Evolutionary conservation across 2,329 filamentous ascomycete species (phyloP).

Genomic region (Penicillium aurantiogriseum): DNA sequence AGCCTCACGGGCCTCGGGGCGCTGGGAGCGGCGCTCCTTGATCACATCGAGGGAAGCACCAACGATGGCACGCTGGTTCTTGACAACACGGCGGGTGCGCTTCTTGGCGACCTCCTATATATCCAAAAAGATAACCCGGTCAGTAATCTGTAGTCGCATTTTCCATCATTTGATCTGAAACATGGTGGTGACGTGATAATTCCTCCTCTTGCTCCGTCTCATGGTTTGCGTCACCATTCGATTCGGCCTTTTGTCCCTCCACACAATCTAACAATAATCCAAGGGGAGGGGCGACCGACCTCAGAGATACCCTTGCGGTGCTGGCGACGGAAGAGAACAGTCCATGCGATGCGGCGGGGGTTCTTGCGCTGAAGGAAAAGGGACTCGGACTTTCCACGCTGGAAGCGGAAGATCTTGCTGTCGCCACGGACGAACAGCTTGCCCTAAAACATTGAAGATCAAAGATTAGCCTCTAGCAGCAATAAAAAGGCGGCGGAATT

Average conservation of each 20-base stretch:
- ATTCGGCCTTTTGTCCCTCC: conserved; percentile 9
- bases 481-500: neutral
- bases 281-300: conserved; percentile 62
- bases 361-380: conserved; percentile 99
- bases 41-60: conserved; percentile 99
- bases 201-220: conserved; percentile 18
- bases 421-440: conserved; percentile 99
- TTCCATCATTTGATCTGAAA: neutral
- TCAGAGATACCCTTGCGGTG: conserved; percentile 99
- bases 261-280: conserved; percentile 20
- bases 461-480: conserved; percentile 29
- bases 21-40: conserved; percentile 95
- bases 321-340: conserved; percentile 94
- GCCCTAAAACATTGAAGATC: conserved; percentile 62
- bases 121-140: conserved; percentile 29
- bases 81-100: conserved; percentile 95
- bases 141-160: conserved; percentile 24
- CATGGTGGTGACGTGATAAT: conserved; percentile 4
- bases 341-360: conserved; percentile 99
- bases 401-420: conserved; percentile 99
- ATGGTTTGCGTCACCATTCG: conserved; percentile 1
- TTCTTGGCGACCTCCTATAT: conserved; percentile 98
- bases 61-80: conserved; percentile 98
- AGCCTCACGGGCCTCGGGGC: conserved; percentile 91
- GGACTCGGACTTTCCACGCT: conserved; percentile 99